phyloP scores from a whole-genome alignment of 2,329 filamentous ascomycete species.

The Pyrenochaeta sp. region DNA sequence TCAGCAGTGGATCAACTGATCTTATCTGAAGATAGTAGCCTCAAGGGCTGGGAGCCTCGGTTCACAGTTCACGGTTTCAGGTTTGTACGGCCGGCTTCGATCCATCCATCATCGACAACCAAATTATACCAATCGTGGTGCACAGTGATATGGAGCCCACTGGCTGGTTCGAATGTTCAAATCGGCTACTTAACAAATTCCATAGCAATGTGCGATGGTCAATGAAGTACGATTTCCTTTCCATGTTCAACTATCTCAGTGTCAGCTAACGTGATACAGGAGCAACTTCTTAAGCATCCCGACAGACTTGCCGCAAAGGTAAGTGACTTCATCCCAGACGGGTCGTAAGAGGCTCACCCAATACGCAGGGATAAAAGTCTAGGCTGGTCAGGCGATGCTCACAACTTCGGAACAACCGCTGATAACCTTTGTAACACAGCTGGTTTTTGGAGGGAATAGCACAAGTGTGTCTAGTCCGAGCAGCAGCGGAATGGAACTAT shows the following conservation, averaged over 20 bases:
- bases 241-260: too few relatives aligned
- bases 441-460: slow-evolving; percentile 61
- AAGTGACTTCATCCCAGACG: too few relatives aligned
- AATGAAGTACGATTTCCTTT: slow-evolving; percentile 65
- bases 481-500: too few relatives aligned
- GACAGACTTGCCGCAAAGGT: slow-evolving; percentile 65
- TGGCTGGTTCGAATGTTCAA: slow-evolving; percentile 61
- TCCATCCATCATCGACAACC: slow-evolving; percentile 18
- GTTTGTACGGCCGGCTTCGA: slow-evolving; percentile 52
- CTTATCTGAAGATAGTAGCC: slow-evolving; percentile 34
- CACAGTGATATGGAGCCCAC: slow-evolving; percentile 62
- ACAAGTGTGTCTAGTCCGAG: slow-evolving; percentile 55
- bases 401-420: slow-evolving; percentile 59
- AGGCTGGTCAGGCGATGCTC: slow-evolving; percentile 62
- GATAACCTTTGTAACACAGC: slow-evolving; percentile 63
- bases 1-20: slow-evolving; percentile 53
- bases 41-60: slow-evolving; percentile 53
- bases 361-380: slow-evolving; percentile 65
- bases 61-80: slow-evolving; percentile 65
- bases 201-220: slow-evolving; percentile 64
- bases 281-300: too few relatives aligned
- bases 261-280: too few relatives aligned
- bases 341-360: too few relatives aligned
- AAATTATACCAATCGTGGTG: slow-evolving; percentile 52
- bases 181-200: slow-evolving; percentile 61